Base-by-base conservation (phyloP, 768 basidiomycete genomes). In the Phlebiopsis flavidoalba region DNA sequence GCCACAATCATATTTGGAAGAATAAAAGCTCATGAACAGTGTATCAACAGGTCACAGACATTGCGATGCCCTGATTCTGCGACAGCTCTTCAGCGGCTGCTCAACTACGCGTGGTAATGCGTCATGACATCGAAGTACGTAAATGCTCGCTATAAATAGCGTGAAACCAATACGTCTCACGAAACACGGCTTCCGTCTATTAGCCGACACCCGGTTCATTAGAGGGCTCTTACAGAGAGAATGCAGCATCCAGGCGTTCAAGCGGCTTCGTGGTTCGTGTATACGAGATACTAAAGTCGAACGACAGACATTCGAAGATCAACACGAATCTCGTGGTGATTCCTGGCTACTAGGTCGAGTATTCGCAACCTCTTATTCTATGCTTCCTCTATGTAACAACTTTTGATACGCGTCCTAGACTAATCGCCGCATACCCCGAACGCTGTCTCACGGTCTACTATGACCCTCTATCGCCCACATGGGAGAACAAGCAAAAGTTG, bases 171-270 rank as follows among this genome's bases (percentile, higher is more conserved):
- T 43, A 10, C 17, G 10, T 17, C 11, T 43, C 11, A 17, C 46
- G 33, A 11, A 14, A 10, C 24, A 46, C 5, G 40, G 37, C 12
- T 11, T 46, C 8, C 49, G 2, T 0, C 24, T 19, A 35, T 17
- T 66, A 99, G 96, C 75, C 97, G 97, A 61, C 94, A 97, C 71
- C 97, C 97, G 2, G 90, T n/a, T n/a, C n/a, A 98, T 67, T n/a
- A n/a, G n/a, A n/a, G 93, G 98, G 33, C 80, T 99, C 0, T n/a
- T 99, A 99, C 79, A 95, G n/a, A n/a, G n/a, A 96, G 83, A 98
- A 98, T 64, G n/a, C n/a, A 97, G 97, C 0, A 97, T 99, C 47
- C 97, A 99, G n/a, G 71, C 84, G 97, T 3, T 83, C 89, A 4
- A 95, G 93, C n/a, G n/a, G n/a, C 68, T 99, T 99, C 75, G 70